Conservation (phyloP, 768 basidiomycete species). For the Flagelloscypha sp. region DNA sequence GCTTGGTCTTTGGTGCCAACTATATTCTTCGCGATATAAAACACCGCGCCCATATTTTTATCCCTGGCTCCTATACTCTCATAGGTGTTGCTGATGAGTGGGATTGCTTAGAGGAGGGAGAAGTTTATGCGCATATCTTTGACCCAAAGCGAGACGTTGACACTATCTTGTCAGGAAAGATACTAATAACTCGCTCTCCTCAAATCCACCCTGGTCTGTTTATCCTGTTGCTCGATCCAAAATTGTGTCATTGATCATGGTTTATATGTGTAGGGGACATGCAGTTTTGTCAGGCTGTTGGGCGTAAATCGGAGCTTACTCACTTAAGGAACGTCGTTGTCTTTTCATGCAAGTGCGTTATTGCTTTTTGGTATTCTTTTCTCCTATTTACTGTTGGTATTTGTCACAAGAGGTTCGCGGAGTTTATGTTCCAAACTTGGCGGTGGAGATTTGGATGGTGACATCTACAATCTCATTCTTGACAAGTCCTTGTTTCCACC, state of each 20-base stretch:
- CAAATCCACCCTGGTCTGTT: slow-evolving; percentile 50
- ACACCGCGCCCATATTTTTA: slow-evolving; percentile 39
- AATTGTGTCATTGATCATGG: no score
- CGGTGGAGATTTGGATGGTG: slow-evolving; percentile 47
- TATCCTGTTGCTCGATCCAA: no score
- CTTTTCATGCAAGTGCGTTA: slow-evolving; percentile 37
- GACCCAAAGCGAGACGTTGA: slow-evolving; percentile 22
- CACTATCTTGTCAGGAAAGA: slow-evolving; percentile 23
- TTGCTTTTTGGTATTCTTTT: background rate
- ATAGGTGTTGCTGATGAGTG: slow-evolving; percentile 48
- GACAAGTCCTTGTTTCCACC: slow-evolving; percentile 8
- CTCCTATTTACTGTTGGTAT: background rate
- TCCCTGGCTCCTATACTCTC: slow-evolving; percentile 40
- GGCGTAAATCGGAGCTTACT: slow-evolving; percentile 25
- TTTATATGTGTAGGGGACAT: no score
- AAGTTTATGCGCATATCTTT: slow-evolving; percentile 36
- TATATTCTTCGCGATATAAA: slow-evolving; percentile 46
- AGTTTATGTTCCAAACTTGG: slow-evolving; percentile 40
- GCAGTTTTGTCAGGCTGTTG: slow-evolving; percentile 35
- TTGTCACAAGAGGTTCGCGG: slow-evolving; percentile 27
- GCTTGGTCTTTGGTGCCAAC: slow-evolving; percentile 30
- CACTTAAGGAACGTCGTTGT: slow-evolving; percentile 40
- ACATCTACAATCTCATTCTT: slow-evolving; percentile 24
- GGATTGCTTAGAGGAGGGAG: slow-evolving; percentile 34
- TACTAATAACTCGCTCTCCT: slow-evolving; percentile 44